Percentiles rank a stretch among this genome's conserved stretches.
phyloP scores from a whole-genome alignment of 257 asterid species.

The Fraxinus cuspidata region DNA sequence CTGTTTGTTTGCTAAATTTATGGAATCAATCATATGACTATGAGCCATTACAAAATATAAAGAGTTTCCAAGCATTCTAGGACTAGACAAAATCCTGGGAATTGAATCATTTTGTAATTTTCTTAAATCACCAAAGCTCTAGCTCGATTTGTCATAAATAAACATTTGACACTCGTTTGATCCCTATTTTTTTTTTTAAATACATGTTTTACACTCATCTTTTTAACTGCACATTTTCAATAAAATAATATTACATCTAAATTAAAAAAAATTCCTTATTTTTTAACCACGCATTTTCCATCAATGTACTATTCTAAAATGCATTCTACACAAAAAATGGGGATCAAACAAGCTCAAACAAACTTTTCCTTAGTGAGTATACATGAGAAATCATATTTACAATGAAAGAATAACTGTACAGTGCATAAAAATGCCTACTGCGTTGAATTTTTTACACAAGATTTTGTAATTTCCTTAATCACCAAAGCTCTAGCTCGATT shows the following conservation, averaged over 20 bases:
- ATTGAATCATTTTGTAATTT: constrained; percentile 37
- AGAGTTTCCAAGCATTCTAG: background rate
- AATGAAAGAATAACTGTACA: constrained; percentile 16
- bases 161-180: too few relatives aligned
- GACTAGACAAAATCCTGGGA: background rate
- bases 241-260: too few relatives aligned
- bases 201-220: too few relatives aligned
- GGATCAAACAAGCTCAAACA: too few relatives aligned
- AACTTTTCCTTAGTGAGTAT: too few relatives aligned
- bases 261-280: too few relatives aligned
- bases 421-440: constrained; percentile 5
- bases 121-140: constrained; percentile 60
- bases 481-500: constrained; percentile 72
- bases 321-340: too few relatives aligned
- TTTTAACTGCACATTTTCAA: too few relatives aligned
- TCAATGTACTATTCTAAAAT: too few relatives aligned
- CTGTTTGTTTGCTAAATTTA: background rate
- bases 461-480: constrained; percentile 50
- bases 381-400: background rate
- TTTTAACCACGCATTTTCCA: too few relatives aligned
- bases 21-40: background rate
- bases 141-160: constrained; percentile 42
- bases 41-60: background rate
- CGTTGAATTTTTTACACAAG: constrained; percentile 10
- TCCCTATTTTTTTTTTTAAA: too few relatives aligned